A percentile compares a stretch with the other conserved stretches of the same genome.
These are phyloP conservation scores for Fistulinella prunicolor DNA, from an alignment of 768 basidiomycete species.

Conservation along the genomic window DNA sequence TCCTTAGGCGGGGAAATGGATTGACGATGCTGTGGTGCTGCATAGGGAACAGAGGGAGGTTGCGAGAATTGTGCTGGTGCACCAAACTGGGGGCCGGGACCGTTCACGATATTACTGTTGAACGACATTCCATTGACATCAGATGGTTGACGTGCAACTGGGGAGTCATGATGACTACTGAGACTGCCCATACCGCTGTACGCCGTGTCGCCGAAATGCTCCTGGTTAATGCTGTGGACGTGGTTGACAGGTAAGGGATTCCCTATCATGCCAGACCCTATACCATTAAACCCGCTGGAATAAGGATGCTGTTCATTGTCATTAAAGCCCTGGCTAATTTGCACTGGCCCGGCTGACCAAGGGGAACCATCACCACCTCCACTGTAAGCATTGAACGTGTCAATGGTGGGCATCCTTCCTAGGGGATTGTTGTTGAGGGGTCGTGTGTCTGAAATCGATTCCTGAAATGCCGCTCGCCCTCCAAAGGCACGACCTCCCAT, in stretches of 20 bases:
- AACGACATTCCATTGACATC: conserved; percentile 28
- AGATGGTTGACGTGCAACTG: conserved; percentile 18
- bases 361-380: conserved; percentile 28
- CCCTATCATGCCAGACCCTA: conserved; percentile 17
- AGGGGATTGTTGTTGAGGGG: conserved; percentile 32
- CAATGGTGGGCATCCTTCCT: conserved; percentile 34
- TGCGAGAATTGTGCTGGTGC: conserved; percentile 18
- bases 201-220: conserved; percentile 22
- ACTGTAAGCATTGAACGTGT: conserved; percentile 39
- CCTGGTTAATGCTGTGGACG: conserved; percentile 25
- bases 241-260: conserved; percentile 20
- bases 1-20: conserved; percentile 24
- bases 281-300: conserved; percentile 24
- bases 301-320: conserved; percentile 24
- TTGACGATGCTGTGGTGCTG: conserved; percentile 18
- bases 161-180: conserved; percentile 20
- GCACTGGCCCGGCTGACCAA: conserved; percentile 35
- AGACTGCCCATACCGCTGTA: conserved; percentile 25
- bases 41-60: conserved; percentile 20
- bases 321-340: conserved; percentile 18
- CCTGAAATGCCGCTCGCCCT: conserved; percentile 40
- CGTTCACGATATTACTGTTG: conserved; percentile 13
- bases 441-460: conserved; percentile 40
- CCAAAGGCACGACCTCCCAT: conserved; percentile 33
- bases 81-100: conserved; percentile 22